Evolutionary conservation across 164 flowering plant genomes (phyloP), one percentile per base, ranked within the genome.

Genomic region (Liriodendron chinense): DNA sequence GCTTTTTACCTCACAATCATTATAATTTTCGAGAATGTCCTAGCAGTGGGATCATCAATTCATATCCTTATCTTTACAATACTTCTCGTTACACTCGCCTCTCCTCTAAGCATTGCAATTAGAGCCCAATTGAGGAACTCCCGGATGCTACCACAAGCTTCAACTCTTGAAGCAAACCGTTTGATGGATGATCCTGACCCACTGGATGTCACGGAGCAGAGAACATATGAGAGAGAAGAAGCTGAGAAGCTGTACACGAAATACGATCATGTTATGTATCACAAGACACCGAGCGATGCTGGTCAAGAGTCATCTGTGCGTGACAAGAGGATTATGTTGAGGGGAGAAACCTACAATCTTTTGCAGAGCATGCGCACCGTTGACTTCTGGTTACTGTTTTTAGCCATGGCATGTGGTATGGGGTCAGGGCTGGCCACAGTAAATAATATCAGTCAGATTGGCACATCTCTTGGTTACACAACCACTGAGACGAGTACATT

Each of bases 341-440:
- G 71, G 65, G 88, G 71, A 26, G 88, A 82, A 48, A 80, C 89
- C 61, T n/a, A 82, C 76, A 90, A 87, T 80, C 82, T 92, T 22
- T 73, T 85, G 74, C 89, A 92, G 75, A 93, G 97, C 22, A 79
- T 93, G 84, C 5, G 81, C 1, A 87, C 85, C 6, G 21, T 73
- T 34, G 84, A 91, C 78, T 96, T 96, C 76, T 96, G 97, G 99
- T 73, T 94, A 59, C 72, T 96, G 71, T 93, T 89, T 76, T 9
- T 91, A 59, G 95, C 98, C 67, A 90, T 90, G 91, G 78, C 92
- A 21, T 92, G 91, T 78, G 99, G 94, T 50, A 80, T 94, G 88
- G 99, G 99, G 6, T 90, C 99, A 20, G 98, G 99, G 1, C 77
- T 94, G 22, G 94, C 99, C 9, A 91, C 95, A 0, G 85, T 96